phyloP scores from a whole-genome alignment of 2,329 filamentous ascomycete species.

The Fonsecaea multimorphosa region DNA sequence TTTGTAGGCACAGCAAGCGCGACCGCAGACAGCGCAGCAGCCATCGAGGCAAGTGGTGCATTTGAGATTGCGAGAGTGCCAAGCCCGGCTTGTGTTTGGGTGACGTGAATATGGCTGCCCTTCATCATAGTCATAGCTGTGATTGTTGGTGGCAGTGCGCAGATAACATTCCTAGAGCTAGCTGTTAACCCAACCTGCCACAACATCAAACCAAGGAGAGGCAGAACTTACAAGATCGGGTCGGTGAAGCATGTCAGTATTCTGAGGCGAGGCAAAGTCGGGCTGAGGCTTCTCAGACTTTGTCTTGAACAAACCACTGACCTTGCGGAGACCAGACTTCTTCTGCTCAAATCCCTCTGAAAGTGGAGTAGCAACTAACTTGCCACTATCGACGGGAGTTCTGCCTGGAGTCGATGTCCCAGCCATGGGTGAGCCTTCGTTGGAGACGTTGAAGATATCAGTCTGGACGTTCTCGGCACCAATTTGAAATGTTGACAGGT shows the following conservation, averaged over 20 bases:
- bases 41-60: conserved; percentile 42
- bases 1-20: conserved; percentile 45
- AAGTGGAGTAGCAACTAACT: conserved; percentile 17
- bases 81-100: conserved; percentile 39
- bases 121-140: conserved; percentile 34
- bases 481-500: conserved; percentile 23
- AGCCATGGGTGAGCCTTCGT: conserved; percentile 24
- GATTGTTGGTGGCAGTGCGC: conserved; percentile 32
- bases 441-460: conserved; percentile 16
- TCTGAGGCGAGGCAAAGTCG: conserved; percentile 10
- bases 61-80: conserved; percentile 44
- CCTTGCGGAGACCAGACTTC: conserved; percentile 36
- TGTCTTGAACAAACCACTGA: conserved; percentile 35
- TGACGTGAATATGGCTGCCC: conserved; percentile 36
- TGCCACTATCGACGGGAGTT: conserved; percentile 24
- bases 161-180: conserved; percentile 34
- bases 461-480: conserved; percentile 19
- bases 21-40: conserved; percentile 42
- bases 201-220: neutral
- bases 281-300: conserved; percentile 27
- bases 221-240: conserved; percentile 32
- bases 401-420: conserved; percentile 8
- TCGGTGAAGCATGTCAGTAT: conserved; percentile 23
- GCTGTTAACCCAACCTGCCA: neutral
- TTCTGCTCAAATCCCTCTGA: conserved; percentile 24